Percentiles rank a stretch among this genome's conserved stretches.
Evolutionary conservation across 2,329 filamentous ascomycete genomes (phyloP).

Genomic region (Pseudomassariella vexata): DNA sequence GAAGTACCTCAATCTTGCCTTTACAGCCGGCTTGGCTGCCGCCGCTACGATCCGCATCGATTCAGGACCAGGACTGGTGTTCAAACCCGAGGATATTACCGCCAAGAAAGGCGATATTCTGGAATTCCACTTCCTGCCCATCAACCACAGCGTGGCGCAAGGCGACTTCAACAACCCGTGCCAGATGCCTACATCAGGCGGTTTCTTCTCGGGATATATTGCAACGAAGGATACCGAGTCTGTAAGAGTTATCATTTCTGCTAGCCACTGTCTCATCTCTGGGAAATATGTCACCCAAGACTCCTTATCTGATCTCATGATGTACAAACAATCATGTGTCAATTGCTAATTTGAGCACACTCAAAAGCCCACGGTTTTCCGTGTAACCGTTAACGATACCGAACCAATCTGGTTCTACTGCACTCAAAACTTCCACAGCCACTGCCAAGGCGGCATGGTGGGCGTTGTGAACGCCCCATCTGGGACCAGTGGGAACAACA

Average conservation of each 20-base stretch:
- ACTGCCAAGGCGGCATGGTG: slow-evolving; percentile 39
- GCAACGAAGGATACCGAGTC: background rate
- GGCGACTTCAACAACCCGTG: slow-evolving; percentile 34
- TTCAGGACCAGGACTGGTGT: slow-evolving; percentile 1
- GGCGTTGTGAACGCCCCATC: slow-evolving; percentile 27
- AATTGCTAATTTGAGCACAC: too few relatives aligned
- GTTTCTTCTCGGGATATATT: slow-evolving; percentile 35
- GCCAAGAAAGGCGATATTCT: slow-evolving; percentile 5
- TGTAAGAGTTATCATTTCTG: slow-evolving; percentile 1
- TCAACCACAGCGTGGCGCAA: slow-evolving; percentile 35
- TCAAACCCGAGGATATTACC: slow-evolving; percentile 3
- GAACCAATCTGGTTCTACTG: slow-evolving; percentile 46
- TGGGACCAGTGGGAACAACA: slow-evolving; percentile 20
- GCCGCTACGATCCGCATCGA: slow-evolving; percentile 7
- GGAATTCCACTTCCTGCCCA: slow-evolving; percentile 6
- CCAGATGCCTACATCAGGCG: slow-evolving; percentile 22
- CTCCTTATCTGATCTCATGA: background rate
- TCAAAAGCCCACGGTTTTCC: slow-evolving; percentile 29
- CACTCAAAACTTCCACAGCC: slow-evolving; percentile 30
- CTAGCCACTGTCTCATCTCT: background rate
- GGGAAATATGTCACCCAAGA: background rate
- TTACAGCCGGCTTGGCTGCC: background rate
- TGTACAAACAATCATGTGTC: background rate
- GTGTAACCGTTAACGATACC: slow-evolving; percentile 37
- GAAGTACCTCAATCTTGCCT: slow-evolving; percentile 1